Base-by-base conservation (phyloP, 108 stramenopile genomes). In the Skeletonema potamos region DNA sequence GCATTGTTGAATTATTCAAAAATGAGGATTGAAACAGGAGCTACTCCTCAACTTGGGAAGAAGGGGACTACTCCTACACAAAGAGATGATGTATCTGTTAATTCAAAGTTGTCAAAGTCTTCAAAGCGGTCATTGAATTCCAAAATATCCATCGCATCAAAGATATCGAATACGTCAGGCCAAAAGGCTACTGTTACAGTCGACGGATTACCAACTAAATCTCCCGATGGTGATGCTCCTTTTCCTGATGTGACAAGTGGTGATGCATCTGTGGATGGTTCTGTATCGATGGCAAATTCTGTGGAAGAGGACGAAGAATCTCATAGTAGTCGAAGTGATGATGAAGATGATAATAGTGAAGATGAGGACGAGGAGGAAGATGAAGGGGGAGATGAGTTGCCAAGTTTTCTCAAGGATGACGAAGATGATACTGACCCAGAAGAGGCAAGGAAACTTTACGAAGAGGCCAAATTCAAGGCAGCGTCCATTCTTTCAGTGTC, bases 1-100 rank as follows among this genome's bases (percentile, higher is more conserved):
- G 80, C 80, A 10, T 27, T 81, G 33, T 58, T 81, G 46, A 76
- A 76, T 66, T 81, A 81, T 55, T 81, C 80, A 26, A 81, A 81
- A 37, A 59, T 54, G 46, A 58, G 80, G 41, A 28, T 81, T 22
- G 80, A 81, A 54, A 81, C 70, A 8, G 80, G 80, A 0, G 12
- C 74, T 2, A 79, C 79, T 3, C 79, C 79, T 44, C 69, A 71
- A 27, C 12, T 76, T 44, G 75, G 80, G 0, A 69, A 70, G 24
- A 76, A 70, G 70, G 58, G 30, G 6, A 66, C 24, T 58, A 32
- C 55, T 27, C 15, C 58, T 4, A 36, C 62, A 28, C 54, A 62
- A 60, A 64, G 58, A 11, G 62, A 67, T n/a, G 68, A 70, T 29
- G 54, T 56, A 24, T 73, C 72, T 12, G 37, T 73, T 12, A 69